Percentiles rank a stretch among this genome's conserved stretches.
Evolutionary conservation across 768 basidiomycete genomes (phyloP).

Genomic region (Pulveroboletus sp.): DNA sequence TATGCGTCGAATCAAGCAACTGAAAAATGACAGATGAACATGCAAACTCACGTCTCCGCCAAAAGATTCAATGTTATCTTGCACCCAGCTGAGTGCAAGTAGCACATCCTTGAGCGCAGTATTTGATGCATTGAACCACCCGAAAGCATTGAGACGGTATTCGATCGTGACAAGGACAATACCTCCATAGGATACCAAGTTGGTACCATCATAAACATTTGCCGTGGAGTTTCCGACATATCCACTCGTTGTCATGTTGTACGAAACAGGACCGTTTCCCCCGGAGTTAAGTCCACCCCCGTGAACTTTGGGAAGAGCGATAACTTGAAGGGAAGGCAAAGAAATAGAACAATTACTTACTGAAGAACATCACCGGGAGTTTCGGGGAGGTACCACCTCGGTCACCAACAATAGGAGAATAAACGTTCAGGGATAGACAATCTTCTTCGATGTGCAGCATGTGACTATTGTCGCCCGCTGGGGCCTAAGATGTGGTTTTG

Average conservation of each 20-base stretch:
- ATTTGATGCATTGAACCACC: slow-evolving; percentile 26
- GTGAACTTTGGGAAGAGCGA: slow-evolving; percentile 11
- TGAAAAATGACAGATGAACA: neutral
- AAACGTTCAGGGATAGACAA: slow-evolving; percentile 21
- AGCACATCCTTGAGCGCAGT: slow-evolving; percentile 30
- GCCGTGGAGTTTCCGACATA: slow-evolving; percentile 18
- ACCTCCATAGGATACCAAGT: slow-evolving; percentile 24
- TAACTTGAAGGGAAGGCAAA: neutral
- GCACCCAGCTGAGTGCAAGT: slow-evolving; percentile 36
- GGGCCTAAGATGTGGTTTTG: slow-evolving; percentile 3
- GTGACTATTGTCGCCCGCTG: slow-evolving; percentile 13
- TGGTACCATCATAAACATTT: slow-evolving; percentile 23
- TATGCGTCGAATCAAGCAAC: neutral
- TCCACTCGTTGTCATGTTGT: slow-evolving; percentile 19
- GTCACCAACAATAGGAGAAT: slow-evolving; percentile 6
- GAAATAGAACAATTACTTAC: neutral
- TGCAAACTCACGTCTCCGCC: slow-evolving; percentile 32
- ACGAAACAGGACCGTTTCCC: slow-evolving; percentile 16
- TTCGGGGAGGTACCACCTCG: slow-evolving; percentile 1
- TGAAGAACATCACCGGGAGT: slow-evolving; percentile 22
- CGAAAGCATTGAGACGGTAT: slow-evolving; percentile 18
- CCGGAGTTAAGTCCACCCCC: slow-evolving; percentile 17
- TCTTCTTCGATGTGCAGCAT: slow-evolving; percentile 10
- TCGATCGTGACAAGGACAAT: slow-evolving; percentile 25
- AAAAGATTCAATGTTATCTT: slow-evolving; percentile 33